These are phyloP conservation scores for Aspergillus latus DNA, from an alignment of 2,329 filamentous ascomycete genomes.

Conservation along the genomic window DNA sequence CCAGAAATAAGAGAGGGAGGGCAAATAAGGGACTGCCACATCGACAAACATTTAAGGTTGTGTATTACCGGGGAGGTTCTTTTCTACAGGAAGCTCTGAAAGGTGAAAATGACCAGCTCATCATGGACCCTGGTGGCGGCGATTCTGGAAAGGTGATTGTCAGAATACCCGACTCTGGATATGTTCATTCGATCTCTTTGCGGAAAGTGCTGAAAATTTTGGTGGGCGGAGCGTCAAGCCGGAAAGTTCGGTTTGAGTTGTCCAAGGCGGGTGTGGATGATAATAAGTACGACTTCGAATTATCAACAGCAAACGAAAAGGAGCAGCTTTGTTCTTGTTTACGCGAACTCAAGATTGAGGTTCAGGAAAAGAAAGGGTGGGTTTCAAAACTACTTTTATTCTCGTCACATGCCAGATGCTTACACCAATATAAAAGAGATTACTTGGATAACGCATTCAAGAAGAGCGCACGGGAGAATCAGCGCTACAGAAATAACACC, in stretches of 20 bases:
- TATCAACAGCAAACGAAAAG: conserved; percentile 25
- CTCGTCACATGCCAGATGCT: conserved; percentile 4
- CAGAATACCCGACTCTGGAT: neutral
- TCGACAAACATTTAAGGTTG: conserved; percentile 18
- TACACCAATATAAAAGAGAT: conserved; percentile 22
- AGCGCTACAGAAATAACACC: conserved; percentile 1
- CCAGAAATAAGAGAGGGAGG: conserved; percentile 10
- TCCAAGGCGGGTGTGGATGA: conserved; percentile 21
- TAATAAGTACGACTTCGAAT: conserved; percentile 31
- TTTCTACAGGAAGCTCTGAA: conserved; percentile 13
- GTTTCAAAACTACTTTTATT: conserved; percentile 6
- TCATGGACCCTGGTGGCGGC: conserved; percentile 16
- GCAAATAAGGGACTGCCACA: neutral
- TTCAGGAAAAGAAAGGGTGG: conserved; percentile 27
- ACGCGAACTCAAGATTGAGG: conserved; percentile 11
- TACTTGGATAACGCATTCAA: conserved; percentile 38
- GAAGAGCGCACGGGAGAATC: conserved; percentile 15
- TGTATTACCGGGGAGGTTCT: conserved; percentile 25
- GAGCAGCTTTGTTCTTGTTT: conserved; percentile 23
- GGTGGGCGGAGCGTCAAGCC: conserved; percentile 23
- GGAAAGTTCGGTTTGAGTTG: conserved; percentile 33
- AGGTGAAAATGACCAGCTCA: conserved; percentile 14
- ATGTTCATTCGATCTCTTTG: neutral
- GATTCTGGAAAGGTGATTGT: conserved; percentile 8
- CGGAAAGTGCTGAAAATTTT: conserved; percentile 23